Percentiles rank a stretch among this genome's conserved stretches.
phyloP scores from a whole-genome alignment of 2,329 filamentous ascomycete species.

The Periconia sp. region DNA sequence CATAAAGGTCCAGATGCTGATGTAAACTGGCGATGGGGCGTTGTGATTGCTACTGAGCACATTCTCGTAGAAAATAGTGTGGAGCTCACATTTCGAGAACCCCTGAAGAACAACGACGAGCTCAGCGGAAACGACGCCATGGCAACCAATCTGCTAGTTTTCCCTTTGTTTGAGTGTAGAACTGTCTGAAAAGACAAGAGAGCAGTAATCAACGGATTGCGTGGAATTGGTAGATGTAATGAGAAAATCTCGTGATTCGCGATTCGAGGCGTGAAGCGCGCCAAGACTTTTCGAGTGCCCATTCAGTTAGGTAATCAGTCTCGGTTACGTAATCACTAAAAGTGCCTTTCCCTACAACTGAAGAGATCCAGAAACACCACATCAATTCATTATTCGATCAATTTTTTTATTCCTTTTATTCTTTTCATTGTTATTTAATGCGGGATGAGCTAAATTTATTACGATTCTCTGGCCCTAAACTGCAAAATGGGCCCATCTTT shows the following conservation, averaged over 20 bases:
- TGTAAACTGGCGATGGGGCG: constrained; percentile 13
- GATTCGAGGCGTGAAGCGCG: neutral
- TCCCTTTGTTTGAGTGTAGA: neutral
- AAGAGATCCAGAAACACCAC: neutral
- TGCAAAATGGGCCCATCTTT: constrained; percentile 73
- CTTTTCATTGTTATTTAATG: neutral
- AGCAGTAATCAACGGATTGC: no score
- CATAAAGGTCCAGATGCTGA: constrained; percentile 7
- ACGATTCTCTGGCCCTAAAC: constrained; percentile 33
- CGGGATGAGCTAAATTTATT: neutral
- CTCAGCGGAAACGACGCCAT: constrained; percentile 20
- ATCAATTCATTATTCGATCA: neutral
- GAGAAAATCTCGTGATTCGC: neutral
- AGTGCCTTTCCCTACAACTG: no score
- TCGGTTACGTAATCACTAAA: neutral
- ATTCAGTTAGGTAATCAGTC: no score
- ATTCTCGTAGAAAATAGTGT: constrained; percentile 8
- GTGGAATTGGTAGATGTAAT: no score
- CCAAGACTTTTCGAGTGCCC: neutral
- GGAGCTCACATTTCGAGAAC: constrained; percentile 13
- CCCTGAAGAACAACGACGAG: constrained; percentile 14
- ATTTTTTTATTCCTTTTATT: no score
- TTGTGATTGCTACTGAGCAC: constrained; percentile 6
- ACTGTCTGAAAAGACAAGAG: neutral
- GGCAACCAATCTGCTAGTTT: neutral